phyloP scores from a whole-genome alignment of 768 basidiomycete genomes.

The Lactifluus volemus region DNA sequence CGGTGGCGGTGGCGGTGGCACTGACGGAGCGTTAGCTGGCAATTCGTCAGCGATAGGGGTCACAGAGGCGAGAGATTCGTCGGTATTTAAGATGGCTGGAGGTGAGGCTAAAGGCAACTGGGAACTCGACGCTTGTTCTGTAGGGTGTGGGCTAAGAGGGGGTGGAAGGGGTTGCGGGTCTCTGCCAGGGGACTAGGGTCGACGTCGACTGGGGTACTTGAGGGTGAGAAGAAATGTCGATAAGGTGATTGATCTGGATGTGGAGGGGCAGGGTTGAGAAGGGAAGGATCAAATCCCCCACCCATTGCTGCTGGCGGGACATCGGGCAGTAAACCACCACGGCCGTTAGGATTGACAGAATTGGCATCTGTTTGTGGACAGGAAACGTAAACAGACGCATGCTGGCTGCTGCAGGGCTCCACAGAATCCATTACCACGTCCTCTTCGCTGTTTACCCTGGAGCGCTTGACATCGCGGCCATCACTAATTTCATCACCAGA shows the following conservation, averaged over 20 bases:
- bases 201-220: conserved; percentile 20
- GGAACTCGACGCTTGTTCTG: neutral
- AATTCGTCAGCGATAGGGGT: neutral
- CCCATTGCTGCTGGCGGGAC: conserved; percentile 9
- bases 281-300: conserved; percentile 14
- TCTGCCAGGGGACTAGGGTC: neutral
- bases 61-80: neutral
- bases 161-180: neutral
- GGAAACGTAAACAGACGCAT: conserved; percentile 8
- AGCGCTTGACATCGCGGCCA: conserved; percentile 13
- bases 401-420: conserved; percentile 2
- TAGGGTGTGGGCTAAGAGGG: neutral
- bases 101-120: neutral
- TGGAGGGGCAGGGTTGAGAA: conserved; percentile 13
- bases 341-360: neutral
- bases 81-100: neutral
- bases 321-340: conserved; percentile 12
- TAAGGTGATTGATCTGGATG: conserved; percentile 1
- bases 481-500: conserved; percentile 20
- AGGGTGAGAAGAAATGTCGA: conserved; percentile 6
- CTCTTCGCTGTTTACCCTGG: conserved; percentile 20
- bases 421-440: conserved; percentile 13
- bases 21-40: conserved; percentile 16
- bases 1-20: conserved; percentile 18
- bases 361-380: conserved; percentile 4